These are phyloP conservation scores for Medakamo hakoo DNA, from an alignment of 139 green algal genomes.

Conservation along the genomic window DNA sequence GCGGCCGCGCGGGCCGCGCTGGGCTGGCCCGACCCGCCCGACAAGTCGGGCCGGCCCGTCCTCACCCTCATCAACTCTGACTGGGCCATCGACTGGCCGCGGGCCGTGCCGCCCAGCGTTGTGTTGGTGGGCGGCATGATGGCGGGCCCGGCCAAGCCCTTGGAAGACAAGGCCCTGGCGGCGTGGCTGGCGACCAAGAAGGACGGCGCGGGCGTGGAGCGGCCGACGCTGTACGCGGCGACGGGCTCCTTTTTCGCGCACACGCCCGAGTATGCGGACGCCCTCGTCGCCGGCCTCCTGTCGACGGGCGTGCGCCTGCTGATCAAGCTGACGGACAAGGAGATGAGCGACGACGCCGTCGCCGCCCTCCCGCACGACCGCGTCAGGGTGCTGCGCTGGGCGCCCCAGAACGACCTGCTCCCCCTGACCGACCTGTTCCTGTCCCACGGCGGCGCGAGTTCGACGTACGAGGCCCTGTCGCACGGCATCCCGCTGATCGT, in stretches of 20 bases:
- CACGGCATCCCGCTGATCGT: background rate
- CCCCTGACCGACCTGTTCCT: background rate
- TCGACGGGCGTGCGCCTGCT: background rate
- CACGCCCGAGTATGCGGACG: background rate
- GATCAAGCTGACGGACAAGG: background rate
- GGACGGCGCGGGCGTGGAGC: background rate
- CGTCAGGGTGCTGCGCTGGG: background rate
- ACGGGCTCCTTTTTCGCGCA: background rate
- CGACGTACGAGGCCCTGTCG: background rate
- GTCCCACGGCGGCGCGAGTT: background rate
- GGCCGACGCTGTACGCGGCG: background rate
- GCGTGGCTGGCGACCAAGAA: background rate
- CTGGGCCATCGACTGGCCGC: background rate
- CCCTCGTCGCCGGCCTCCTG: background rate
- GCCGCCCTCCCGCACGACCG: background rate
- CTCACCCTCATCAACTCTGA: background rate
- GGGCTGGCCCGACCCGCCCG: too few relatives aligned
- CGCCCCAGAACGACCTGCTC: background rate
- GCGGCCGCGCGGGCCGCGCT: too few relatives aligned
- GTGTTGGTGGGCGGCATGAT: background rate
- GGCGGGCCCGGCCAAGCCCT: too few relatives aligned
- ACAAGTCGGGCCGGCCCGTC: too few relatives aligned
- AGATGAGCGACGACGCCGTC: background rate
- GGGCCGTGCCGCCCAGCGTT: background rate
- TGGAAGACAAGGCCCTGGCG: too few relatives aligned